Evolutionary conservation across 169 alveolate species (phyloP).

Genomic region (Plasmodium gaboni): DNA sequence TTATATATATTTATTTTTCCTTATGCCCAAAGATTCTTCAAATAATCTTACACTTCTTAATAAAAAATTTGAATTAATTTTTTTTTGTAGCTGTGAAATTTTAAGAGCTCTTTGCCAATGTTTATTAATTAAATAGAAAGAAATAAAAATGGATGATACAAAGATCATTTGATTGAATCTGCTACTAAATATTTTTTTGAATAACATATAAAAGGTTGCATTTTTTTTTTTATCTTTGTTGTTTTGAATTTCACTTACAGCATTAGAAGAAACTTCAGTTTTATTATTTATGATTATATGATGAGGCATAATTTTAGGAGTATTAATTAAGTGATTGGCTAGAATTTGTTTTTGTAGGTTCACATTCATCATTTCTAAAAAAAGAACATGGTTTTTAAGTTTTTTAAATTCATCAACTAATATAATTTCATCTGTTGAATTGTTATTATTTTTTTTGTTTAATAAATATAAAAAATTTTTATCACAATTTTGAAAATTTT

Average conservation of each 20-base stretch:
- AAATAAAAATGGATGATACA: slow-evolving; percentile 57
- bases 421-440: slow-evolving; percentile 14
- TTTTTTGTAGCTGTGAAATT: slow-evolving; percentile 35
- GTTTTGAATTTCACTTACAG: slow-evolving; percentile 46
- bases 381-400: slow-evolving; percentile 35
- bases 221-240: slow-evolving; percentile 14
- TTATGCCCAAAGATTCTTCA: slow-evolving; percentile 56
- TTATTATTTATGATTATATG: slow-evolving; percentile 65
- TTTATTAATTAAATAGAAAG: slow-evolving; percentile 32
- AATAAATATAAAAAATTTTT: background rate
- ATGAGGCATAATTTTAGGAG: slow-evolving; percentile 43
- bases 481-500: background rate
- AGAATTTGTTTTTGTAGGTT: slow-evolving; percentile 55
- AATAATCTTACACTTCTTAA: slow-evolving; percentile 38
- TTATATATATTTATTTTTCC: slow-evolving; percentile 27
- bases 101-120: slow-evolving; percentile 73
- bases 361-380: slow-evolving; percentile 66
- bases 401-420: slow-evolving; percentile 44
- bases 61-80: slow-evolving; percentile 47
- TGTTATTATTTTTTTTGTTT: slow-evolving; percentile 1
- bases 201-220: slow-evolving; percentile 21
- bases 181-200: slow-evolving; percentile 65
- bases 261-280: slow-evolving; percentile 75
- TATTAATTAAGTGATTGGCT: slow-evolving; percentile 16
- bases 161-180: slow-evolving; percentile 60